Base-by-base conservation (phyloP, 2,329 filamentous ascomycete genomes). In the Ascochyta pisi region DNA sequence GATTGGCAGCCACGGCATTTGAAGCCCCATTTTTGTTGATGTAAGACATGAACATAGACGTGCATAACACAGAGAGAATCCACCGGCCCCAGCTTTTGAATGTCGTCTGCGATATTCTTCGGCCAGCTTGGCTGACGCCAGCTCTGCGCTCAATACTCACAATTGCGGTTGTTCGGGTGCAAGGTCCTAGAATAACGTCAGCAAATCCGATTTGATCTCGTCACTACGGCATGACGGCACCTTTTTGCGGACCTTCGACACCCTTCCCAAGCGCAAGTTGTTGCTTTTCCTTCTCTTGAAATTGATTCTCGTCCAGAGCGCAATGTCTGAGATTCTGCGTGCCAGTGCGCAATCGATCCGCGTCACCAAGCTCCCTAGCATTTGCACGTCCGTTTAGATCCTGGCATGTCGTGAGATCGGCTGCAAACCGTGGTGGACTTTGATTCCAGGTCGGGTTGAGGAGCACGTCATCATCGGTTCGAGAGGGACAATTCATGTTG, bases 401-500 rank as follows among this genome's bases (percentile, higher is more conserved):
- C 47, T 67, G 59, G 50, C 69, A 66, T 15, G 69, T 73, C 27
- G 68, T 73, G 24, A 70, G 56, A 55, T 71, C 69, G n/a, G 68
- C 63, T 22, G 68, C 67, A 52, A 71, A 68, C 38, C 51, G 58
- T 31, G 68, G 69, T 24, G 69, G 68, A 31, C 60, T 70, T 42
- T 73, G 68, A 33, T 73, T 73, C 67, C 67, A 73, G 50, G 57
- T 66, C 5, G 68, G 68, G 40, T 69, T 62, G 26, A 65, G 55
- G 16, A 68, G 51, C 34, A 66, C 37, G 33, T 69, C 63, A 6
- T 71, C 66, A 48, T 71, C 70, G 37, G 62, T 68, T 47, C 42
- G 37, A 23, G 69, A 71, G 23, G 69, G 69, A 50, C 68, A 71
- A 37, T 71, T 73, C 69, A 73, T 73, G n/a, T 33, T 59, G 51